Evolutionary conservation across 495 filamentous ascomycete species (phyloP), one percentile per base, ranked within the genome.

Genomic region (Aspergillus kassunensis): DNA sequence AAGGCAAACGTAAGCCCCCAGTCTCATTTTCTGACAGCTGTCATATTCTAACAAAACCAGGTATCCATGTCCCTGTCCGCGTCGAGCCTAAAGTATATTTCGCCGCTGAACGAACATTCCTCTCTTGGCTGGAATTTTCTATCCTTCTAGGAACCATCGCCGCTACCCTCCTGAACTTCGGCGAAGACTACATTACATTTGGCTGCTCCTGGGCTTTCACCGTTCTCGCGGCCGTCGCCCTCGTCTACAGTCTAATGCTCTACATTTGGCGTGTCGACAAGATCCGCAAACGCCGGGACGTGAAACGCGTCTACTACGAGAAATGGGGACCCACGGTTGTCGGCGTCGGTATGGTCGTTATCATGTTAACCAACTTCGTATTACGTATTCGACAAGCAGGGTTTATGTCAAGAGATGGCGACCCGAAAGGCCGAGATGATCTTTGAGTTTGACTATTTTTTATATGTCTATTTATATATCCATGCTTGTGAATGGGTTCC

Each of bases 41-140:
- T 29, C 30, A 33, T 33, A 6, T 24, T 35, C 57, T 51, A 58
- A 47, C 44, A 34, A n/a, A 11, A 27, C 35, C 44, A 84, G 81
- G 79, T 59, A 98, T 98, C 58, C 90, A 96, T 56, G 92, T 98
- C 19, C 93, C 91, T 24, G 85, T 97, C 36, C 83, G 93, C 45
- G 90, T 98, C 40, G 93, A 98, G 71, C 93, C 93, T 3, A 98
- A 98, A 67, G 93, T 98, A 54, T 95, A 91, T 69, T 96, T 98
- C 58, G 93, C 93, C 20, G 90, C 90, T 7, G 93, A 98, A 64
- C 82, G 93, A 53, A 98, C 93, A 11, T 98, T 96, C 70, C 80
- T 98, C 54, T 87, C 90, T 31, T 98, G 93, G 93, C 88, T 97
- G 50, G 92, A 98, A 71, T 97, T 93, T 74, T 88, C 85, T 42